phyloP scores from a whole-genome alignment of 140 eudicot genomes.

The Ambrosia hybrid region DNA sequence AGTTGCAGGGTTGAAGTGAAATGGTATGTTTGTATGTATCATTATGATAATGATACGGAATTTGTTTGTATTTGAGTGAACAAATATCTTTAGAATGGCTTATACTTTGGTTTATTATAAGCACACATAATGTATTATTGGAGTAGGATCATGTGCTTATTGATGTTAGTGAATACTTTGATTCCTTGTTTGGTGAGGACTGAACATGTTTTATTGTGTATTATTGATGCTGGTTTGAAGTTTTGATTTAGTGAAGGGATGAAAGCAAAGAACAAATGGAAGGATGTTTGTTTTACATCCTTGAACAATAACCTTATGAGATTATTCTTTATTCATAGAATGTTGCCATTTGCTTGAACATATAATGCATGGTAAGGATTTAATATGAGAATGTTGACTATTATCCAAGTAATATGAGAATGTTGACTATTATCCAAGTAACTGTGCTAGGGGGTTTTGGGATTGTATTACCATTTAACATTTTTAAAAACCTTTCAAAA shows the following conservation, averaged over 20 bases:
- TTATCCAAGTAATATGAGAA: too few relatives aligned
- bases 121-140: constrained; percentile 27
- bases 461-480: too few relatives aligned
- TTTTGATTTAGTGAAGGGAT: constrained; percentile 2
- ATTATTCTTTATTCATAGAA: background rate
- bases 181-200: constrained; percentile 16
- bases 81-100: constrained; percentile 15
- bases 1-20: constrained; percentile 28
- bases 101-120: constrained; percentile 6
- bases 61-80: constrained; percentile 36
- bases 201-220: background rate
- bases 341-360: background rate
- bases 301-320: background rate
- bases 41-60: constrained; percentile 18
- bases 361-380: background rate
- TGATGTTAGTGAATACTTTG: constrained; percentile 5
- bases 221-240: constrained; percentile 7
- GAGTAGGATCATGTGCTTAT: constrained; percentile 22
- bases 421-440: too few relatives aligned
- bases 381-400: background rate
- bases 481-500: too few relatives aligned
- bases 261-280: background rate
- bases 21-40: constrained; percentile 37
- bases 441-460: too few relatives aligned
- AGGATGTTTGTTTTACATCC: constrained; percentile 5